phyloP scores from a whole-genome alignment of 1,284 basidiomycete species.

The Pyrrhoderma lamaoense region DNA sequence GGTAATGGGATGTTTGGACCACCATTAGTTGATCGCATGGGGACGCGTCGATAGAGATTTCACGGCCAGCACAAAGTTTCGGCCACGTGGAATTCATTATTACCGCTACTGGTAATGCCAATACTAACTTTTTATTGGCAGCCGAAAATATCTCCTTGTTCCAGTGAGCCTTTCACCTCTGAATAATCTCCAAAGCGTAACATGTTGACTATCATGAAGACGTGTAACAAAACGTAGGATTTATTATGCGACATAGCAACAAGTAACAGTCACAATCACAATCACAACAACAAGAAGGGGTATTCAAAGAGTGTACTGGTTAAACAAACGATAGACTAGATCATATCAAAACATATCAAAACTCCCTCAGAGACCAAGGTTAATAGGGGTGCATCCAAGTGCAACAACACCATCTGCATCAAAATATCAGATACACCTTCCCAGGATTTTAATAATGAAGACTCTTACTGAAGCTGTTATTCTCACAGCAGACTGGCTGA shows the following conservation, averaged over 20 bases:
- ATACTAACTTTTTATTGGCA: no score
- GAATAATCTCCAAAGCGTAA: no score
- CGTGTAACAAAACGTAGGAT: neutral
- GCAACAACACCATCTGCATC: constrained; percentile 10
- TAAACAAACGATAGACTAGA: neutral
- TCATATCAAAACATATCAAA: neutral
- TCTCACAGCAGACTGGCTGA: constrained; percentile 11
- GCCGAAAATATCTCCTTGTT: no score
- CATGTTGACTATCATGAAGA: no score
- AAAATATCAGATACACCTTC: neutral
- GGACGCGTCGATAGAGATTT: neutral
- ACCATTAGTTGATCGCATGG: neutral
- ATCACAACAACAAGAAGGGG: neutral
- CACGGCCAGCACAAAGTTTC: neutral
- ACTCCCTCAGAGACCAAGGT: constrained; percentile 6
- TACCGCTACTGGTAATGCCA: no score
- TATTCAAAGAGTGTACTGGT: neutral
- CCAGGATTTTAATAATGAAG: neutral
- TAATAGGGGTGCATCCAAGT: constrained; percentile 10
- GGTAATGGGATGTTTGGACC: neutral
- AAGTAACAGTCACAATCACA: neutral
- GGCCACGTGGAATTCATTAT: neutral
- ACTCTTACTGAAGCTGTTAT: constrained; percentile 16
- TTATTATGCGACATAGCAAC: neutral
- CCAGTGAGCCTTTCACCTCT: no score